Evolutionary conservation across 2,329 filamentous ascomycete species (phyloP), one percentile per base, ranked within the genome.

Genomic region (Ilyonectria destructans): DNA sequence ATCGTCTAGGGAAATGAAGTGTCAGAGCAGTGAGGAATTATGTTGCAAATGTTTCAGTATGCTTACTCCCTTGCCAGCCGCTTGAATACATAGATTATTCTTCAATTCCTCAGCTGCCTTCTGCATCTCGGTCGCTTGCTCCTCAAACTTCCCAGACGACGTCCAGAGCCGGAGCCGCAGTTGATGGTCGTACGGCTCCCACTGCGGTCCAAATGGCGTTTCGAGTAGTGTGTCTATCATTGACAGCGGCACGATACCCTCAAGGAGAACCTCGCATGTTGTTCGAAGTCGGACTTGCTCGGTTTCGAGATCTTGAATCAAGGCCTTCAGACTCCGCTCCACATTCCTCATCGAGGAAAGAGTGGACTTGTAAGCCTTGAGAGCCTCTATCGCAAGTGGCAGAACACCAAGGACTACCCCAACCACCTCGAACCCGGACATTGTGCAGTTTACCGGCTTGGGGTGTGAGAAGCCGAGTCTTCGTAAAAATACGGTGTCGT

Each of bases 341-440:
- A 54, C 58, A 13, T 58, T 48, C 31, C 21, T 45, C 13, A 58
- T 19, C 4, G 17, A 43, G 19, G 64, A 62, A 15, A 67, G 58
- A 10, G 58, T 46, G 37, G 17, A 26, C 9, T 31, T 23, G 35
- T 62, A 62, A 10, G 43, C 35, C 40, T 62, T 58, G 40, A 67
- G n/a, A 6, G 52, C 64, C 40, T 67, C 35, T 2, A 67, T 46
- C 8, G 58, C 64, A 3, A 59, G 19, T 43, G 64, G 64, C 15
- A 62, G n/a, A 33, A 61, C 33, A 7, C 45, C 64, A 7, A 67
- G 45, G 23, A 67, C 63, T 5, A 66, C 17, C 2, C 64, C 58
- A 5, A 67, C 21, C 15, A 67, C 58, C 23, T 67, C 64, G n/a
- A 67, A n/a, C 3, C 64, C 64, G 7, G 64, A 67, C 64, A 66